Percentiles rank a stretch among this genome's conserved stretches.
Conservation (phyloP, 1,284 basidiomycete species). For the Bondarzewia mesenterica region DNA sequence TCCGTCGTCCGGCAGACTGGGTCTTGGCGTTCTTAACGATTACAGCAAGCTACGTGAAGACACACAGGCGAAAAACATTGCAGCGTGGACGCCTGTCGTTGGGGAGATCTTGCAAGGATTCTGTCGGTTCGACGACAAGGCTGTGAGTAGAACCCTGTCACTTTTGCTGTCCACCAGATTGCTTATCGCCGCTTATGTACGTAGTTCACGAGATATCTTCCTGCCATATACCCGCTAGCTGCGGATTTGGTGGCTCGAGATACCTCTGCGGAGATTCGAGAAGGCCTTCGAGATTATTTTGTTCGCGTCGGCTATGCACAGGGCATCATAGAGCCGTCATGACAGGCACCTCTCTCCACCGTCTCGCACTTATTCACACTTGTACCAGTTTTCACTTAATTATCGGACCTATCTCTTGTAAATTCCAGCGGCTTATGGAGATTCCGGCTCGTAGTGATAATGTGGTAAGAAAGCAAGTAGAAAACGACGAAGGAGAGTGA, state of each 20-base stretch:
- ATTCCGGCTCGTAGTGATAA: neutral
- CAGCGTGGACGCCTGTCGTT: slow-evolving; percentile 97
- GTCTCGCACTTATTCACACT: slow-evolving; percentile 5
- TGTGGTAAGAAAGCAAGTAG: neutral
- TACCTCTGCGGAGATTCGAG: slow-evolving; percentile 71
- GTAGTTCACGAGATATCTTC: slow-evolving; percentile 79
- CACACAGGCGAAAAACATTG: slow-evolving; percentile 91
- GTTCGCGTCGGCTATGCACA: slow-evolving; percentile 67
- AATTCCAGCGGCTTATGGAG: neutral
- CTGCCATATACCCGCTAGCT: slow-evolving; percentile 81
- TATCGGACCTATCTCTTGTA: neutral
- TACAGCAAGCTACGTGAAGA: slow-evolving; percentile 88
- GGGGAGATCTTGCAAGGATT: slow-evolving; percentile 91
- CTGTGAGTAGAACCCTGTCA: slow-evolving; percentile 45
- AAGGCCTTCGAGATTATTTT: slow-evolving; percentile 72
- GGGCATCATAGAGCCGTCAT: slow-evolving; percentile 56
- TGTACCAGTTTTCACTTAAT: neutral
- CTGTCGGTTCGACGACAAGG: slow-evolving; percentile 81
- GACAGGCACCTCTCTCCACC: slow-evolving; percentile 16
- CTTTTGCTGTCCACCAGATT: no score
- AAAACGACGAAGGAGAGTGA: neutral
- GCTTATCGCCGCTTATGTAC: neutral
- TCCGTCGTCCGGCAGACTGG: slow-evolving; percentile 47
- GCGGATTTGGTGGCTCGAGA: slow-evolving; percentile 80
- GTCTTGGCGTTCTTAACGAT: slow-evolving; percentile 85